These are phyloP conservation scores for Schizosaccharomyces octosporus DNA, from an alignment of 805 yeast species.

Conservation along the genomic window DNA sequence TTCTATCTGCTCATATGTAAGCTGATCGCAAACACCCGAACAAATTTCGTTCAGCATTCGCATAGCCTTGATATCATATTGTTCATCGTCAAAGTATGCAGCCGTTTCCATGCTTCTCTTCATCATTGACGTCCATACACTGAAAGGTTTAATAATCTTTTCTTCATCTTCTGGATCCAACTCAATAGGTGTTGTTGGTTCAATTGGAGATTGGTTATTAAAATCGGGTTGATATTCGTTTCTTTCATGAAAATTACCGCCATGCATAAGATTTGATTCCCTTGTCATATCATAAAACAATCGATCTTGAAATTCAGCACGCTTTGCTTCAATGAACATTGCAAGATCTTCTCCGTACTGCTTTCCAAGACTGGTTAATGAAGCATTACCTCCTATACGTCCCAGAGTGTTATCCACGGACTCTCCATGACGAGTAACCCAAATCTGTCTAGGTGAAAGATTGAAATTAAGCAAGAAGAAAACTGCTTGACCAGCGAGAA, in stretches of 20 bases:
- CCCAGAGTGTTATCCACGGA: constrained; percentile 66
- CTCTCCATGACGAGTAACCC: constrained; percentile 92
- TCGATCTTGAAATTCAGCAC: constrained; percentile 13
- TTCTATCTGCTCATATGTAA: constrained; percentile 76
- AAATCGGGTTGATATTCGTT: neutral
- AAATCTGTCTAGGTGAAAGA: constrained; percentile 66
- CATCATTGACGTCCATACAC: constrained; percentile 85
- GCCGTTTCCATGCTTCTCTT: constrained; percentile 59
- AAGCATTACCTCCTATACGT: constrained; percentile 76
- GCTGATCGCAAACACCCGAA: constrained; percentile 77
- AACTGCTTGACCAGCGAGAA: constrained; percentile 76
- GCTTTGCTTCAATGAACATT: constrained; percentile 30
- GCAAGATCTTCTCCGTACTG: constrained; percentile 51
- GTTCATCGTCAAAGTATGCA: constrained; percentile 43
- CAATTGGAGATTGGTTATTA: neutral
- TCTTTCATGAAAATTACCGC: neutral
- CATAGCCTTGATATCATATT: constrained; percentile 63
- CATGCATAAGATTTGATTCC: neutral
- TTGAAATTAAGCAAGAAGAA: constrained; percentile 77
- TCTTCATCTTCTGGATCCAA: neutral
- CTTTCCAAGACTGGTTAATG: constrained; percentile 51
- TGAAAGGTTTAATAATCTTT: constrained; percentile 32
- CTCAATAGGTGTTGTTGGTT: neutral
- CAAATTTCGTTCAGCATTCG: constrained; percentile 83
- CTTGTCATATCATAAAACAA: neutral